Base-by-base conservation (phyloP, 768 basidiomycete genomes). In the Tulasnella sp. region DNA sequence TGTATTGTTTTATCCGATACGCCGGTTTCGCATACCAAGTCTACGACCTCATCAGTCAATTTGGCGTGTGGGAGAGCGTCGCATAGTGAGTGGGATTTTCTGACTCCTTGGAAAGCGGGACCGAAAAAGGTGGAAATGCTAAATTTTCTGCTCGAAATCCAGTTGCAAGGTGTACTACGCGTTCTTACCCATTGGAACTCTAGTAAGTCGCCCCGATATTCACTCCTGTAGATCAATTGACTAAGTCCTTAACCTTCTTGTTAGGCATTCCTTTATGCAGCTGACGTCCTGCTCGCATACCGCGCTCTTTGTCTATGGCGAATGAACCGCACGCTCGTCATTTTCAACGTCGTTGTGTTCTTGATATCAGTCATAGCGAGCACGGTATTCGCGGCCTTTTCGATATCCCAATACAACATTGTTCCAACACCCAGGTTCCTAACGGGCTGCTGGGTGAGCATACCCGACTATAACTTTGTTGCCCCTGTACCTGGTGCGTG, bases 1-100 rank as follows among this genome's bases (percentile, higher is more conserved):
- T 76, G 40, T 76, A 76, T 34, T 54, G 36, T 39, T 76, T 76
- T 34, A n/a, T 76, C n/a, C 37, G 75, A 69, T 76, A 76, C 67
- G 67, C 14, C 40, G 75, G 75, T 15, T 71, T 52, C 7, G 67
- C 69, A 3, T 76, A 71, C 34, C 64, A 76, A 45, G 34, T 76
- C 15, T 76, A 69, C 31, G 67, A 76, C 25, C 36, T 69, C 15
- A 36, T 58, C 29, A 52, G 19, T 31, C 37, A 67, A 34, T 74
- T 74, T 14, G 31, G 49, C 11, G 52, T 15, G n/a, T 74, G 73
- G 73, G 37, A 70, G 69, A 25, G 15, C 40, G 25, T 70, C 25
- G 22, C 69, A 2, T 38, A 70, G 69, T 70, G 36, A 70, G 69
- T 70, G 11, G 37, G 0, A 2, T 11, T 29, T 11, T 29, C 25